phyloP scores from a whole-genome alignment of 2,329 filamentous ascomycete genomes.

The Thelonectria blattea region DNA sequence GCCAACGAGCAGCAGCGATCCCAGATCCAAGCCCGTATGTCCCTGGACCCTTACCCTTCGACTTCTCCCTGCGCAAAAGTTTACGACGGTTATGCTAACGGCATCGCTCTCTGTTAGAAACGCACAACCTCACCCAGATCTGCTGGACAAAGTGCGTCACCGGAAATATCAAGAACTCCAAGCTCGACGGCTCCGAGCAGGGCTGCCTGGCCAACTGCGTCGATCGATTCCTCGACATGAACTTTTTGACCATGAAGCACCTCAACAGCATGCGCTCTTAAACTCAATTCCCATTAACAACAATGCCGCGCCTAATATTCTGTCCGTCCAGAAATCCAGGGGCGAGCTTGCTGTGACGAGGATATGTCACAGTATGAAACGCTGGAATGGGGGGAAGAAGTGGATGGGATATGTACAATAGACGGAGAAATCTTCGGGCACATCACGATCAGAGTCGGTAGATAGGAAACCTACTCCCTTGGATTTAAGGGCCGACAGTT shows the following conservation, averaged over 20 bases:
- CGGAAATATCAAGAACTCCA: constrained; percentile 70
- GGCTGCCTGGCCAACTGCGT: constrained; percentile 90
- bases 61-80: not conserved
- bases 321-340: not conserved
- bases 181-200: constrained; percentile 80
- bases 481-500: too few relatives aligned
- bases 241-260: constrained; percentile 83
- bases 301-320: not conserved
- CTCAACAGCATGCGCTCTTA: constrained; percentile 65
- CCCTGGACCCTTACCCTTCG: constrained; percentile 36
- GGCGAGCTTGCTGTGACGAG: not conserved
- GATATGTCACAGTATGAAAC: not conserved
- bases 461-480: not conserved
- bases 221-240: constrained; percentile 90
- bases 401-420: constrained; percentile 5
- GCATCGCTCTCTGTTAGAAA: constrained; percentile 46
- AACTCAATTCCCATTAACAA: not conserved
- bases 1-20: constrained; percentile 85
- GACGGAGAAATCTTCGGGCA: not conserved
- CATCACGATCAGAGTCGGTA: not conserved
- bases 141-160: constrained; percentile 97
- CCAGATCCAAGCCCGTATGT: constrained; percentile 65
- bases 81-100: constrained; percentile 14
- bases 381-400: not conserved
- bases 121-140: constrained; percentile 67